Percentiles rank a stretch among this genome's conserved stretches.
phyloP scores from a whole-genome alignment of 176 grass and related monocot genomes.

The Zoysia japonica region DNA sequence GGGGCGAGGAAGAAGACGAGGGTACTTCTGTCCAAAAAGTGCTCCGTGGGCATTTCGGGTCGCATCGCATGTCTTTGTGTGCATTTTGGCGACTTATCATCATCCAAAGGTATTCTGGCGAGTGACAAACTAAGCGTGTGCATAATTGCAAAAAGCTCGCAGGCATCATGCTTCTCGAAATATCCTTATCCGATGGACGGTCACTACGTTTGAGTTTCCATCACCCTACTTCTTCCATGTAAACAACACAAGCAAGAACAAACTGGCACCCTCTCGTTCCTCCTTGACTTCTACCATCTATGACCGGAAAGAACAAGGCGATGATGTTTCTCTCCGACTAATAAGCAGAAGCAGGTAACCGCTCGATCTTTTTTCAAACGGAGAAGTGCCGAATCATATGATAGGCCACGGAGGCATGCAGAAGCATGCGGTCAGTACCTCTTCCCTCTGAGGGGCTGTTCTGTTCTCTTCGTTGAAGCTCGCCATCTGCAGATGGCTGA shows the following conservation, averaged over 20 bases:
- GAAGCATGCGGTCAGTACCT: slow-evolving; percentile 5
- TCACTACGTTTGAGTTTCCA: not conserved
- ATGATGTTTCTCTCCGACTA: too few relatives aligned
- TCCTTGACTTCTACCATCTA: not conserved
- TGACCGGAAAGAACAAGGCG: not conserved
- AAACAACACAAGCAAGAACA: slow-evolving; percentile 16
- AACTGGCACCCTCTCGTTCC: slow-evolving; percentile 3
- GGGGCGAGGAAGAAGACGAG: too few relatives aligned
- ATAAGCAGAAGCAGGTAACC: not conserved
- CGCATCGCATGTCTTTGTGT: too few relatives aligned
- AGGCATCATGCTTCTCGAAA: slow-evolving; percentile 9
- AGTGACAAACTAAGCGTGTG: too few relatives aligned
- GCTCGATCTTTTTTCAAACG: not conserved
- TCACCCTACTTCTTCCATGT: not conserved
- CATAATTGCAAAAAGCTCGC: too few relatives aligned
- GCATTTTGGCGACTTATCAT: too few relatives aligned
- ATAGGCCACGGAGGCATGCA: not conserved
- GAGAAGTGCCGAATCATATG: not conserved
- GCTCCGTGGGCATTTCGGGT: too few relatives aligned
- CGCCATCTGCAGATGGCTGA: slow-evolving; percentile 10
- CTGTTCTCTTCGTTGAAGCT: slow-evolving; percentile 28
- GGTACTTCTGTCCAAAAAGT: too few relatives aligned
- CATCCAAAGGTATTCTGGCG: too few relatives aligned
- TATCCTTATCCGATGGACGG: slow-evolving; percentile 19
- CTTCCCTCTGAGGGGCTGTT: slow-evolving; percentile 26